Base-by-base conservation (phyloP, 306 rosid species). In the Vachellia collinsii region DNA sequence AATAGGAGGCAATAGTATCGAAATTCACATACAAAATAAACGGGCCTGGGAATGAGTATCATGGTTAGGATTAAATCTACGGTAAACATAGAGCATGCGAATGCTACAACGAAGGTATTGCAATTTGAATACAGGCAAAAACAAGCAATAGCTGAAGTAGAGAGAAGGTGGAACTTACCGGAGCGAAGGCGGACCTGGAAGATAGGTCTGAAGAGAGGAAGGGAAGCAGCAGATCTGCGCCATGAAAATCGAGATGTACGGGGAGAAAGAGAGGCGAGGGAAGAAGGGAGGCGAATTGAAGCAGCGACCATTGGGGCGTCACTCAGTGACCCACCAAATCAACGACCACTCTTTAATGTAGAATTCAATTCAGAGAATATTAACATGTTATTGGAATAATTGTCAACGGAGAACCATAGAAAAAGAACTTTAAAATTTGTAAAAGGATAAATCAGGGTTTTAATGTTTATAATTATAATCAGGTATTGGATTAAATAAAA, bases 221-320 rank as follows among this genome's bases (percentile, higher is more conserved):
- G 69, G 39, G 87, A 77, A 81, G 83, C 11, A 20, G 85, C 43
- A 47, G 89, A 83, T 77, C 51, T 82, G 11, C 61, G 83, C 72
- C 85, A 59, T 61, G 88, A 85, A 50, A 76, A 54, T 61, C 69
- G 88, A 86, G 83, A 81, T 39, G 79, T 76, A 64, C 38, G 74
- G 7, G 80, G 75, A 41, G 83, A 62, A 37, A 90, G 75, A 74
- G 48, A 78, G 70, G 79, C 12, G 29, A 91, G 81, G 50, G 92
- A 87, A 80, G 89, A 70, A 79, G 89, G 86, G 37, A 92, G 82
- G 44, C 97, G 90, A 86, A 87, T 46, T 19, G 92, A 79, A 37
- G 88, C 89, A 76, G 77, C 81, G 56, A 79, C 88, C 90, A 87
- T 86, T 65, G 70, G 34, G 75, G 51, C 70, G 47, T 25, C 44